Base-by-base conservation (phyloP, 2,329 filamentous ascomycete genomes). In the Ambrosiella xylebori region DNA sequence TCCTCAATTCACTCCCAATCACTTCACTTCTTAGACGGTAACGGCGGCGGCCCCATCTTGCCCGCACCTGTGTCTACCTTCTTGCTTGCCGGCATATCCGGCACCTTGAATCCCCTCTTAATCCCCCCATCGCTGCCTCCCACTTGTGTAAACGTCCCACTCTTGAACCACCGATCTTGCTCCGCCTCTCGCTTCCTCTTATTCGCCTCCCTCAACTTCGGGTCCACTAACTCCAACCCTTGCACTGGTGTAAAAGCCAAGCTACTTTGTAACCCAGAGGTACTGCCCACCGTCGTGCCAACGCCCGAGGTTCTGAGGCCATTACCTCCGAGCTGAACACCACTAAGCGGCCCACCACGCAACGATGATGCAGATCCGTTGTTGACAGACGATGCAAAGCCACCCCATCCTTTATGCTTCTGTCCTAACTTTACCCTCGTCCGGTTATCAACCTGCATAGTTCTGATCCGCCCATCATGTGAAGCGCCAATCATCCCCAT, bases 381-480 rank as follows among this genome's bases (percentile, higher is more conserved):
- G 59, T 87, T 82, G 59, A 96, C 78, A 36, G 88, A 91, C 1
- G 89, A 89, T n/a, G 86, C 85, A 2, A 82, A 78, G 60, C 77
- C 82, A 58, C 90, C 91, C 93, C 93, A 98, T 35, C 93, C 93
- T 65, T 94, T 90, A 71, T 91, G 94, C 73, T 95, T 96, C 68
- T 90, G 90, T 66, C 86, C 88, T 49, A 98, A 80, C 69, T 95
- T 96, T 50, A 93, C 93, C 59, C 88, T 82, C 3, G 93, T 98
- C 60, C 91, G 84, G 68, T 93, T 86, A 68, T 98, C 93, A 66
- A 98, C 85, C 70, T 96, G 90, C 55, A 87, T 77, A 39, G 83
- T 84, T 59, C 93, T 86, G 62, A 98, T 87, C 11, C 87, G 82
- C n/a, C 93, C 93, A 62, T 90, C 88, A 67, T 90, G 87, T 62